phyloP scores from a whole-genome alignment of 331 rosid species.

The Acacia concinna region DNA sequence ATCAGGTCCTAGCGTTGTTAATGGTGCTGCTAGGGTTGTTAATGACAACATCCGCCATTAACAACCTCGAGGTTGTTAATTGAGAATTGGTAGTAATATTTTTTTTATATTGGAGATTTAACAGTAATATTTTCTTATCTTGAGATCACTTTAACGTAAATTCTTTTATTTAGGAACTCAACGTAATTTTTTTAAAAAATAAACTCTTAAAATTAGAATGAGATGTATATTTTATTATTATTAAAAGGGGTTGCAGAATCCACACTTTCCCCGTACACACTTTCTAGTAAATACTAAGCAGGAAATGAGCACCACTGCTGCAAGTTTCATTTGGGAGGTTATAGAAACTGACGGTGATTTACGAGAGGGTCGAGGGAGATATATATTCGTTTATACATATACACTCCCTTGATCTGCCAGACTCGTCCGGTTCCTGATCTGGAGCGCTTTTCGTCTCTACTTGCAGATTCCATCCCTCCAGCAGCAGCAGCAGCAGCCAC shows the following conservation, averaged over 20 bases:
- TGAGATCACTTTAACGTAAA: too few relatives aligned
- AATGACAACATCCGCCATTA: too few relatives aligned
- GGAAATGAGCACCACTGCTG: background rate
- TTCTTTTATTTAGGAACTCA: too few relatives aligned
- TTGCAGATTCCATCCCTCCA: background rate
- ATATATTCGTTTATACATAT: background rate
- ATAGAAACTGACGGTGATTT: background rate
- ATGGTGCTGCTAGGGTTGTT: too few relatives aligned
- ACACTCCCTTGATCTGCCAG: background rate
- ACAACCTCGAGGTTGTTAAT: too few relatives aligned
- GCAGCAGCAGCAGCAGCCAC: background rate
- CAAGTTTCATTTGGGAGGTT: background rate
- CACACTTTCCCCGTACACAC: background rate
- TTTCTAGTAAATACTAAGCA: background rate
- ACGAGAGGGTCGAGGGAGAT: background rate
- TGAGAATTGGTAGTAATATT: too few relatives aligned
- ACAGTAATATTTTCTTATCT: too few relatives aligned
- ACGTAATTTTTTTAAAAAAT: too few relatives aligned
- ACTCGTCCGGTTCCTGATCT: background rate
- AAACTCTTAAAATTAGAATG: too few relatives aligned
- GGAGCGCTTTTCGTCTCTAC: background rate
- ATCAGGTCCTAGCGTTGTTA: too few relatives aligned
- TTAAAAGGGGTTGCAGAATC: background rate
- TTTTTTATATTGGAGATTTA: too few relatives aligned
- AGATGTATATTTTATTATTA: too few relatives aligned